Base-by-base conservation (phyloP, 2,329 filamentous ascomycete genomes). In the Fusarium sambucinum region DNA sequence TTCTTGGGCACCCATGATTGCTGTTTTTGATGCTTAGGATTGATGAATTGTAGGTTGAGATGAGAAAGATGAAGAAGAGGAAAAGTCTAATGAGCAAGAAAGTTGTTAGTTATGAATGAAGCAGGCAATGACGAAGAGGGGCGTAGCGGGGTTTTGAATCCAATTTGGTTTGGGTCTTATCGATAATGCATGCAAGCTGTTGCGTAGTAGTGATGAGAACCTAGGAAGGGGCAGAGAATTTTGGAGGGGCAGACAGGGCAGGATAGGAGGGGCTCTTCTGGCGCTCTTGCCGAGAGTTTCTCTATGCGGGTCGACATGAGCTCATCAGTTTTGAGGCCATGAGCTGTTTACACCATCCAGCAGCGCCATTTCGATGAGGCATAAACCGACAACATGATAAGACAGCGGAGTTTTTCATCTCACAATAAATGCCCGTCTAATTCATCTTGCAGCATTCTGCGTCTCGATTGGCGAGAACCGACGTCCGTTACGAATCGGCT, bases 1-100 rank as follows among this genome's bases (percentile, higher is more conserved):
- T 70, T 80, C 79, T 56, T 72, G 74, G 58, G 54, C 75, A 75
- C 79, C 78, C 79, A 81, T 81, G 52, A 51, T 79, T 75, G 74
- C 72, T 70, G 68, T 73, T 71, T 67, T 54, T 50, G 59, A 55
- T 59, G 53, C 37, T 55, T 69, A 57, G 63, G 40, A 61, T 55
- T 63, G 48, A 33, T 33, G 35, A 55, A 44, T 50, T 62, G 29
- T 57, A 70, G 71, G 42, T 71, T 56, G 69, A 63, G 56, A 60
- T 58, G 69, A 62, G 50, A 29, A 40, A 53, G 38, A 63, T 59
- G 54, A 52, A 55, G 47, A 54, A 55, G 40, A 51, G 46, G 21
- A 60, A 72, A 55, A 63, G 54, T 66, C 70, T 74, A 69, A 59
- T 59, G 64, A 73, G 69, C 45, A 66, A 71, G 57, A 69, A 61